Percentiles rank a stretch among this genome's conserved stretches.
These are phyloP conservation scores for Hericium coralloides DNA, from an alignment of 768 basidiomycete species.

Conservation along the genomic window DNA sequence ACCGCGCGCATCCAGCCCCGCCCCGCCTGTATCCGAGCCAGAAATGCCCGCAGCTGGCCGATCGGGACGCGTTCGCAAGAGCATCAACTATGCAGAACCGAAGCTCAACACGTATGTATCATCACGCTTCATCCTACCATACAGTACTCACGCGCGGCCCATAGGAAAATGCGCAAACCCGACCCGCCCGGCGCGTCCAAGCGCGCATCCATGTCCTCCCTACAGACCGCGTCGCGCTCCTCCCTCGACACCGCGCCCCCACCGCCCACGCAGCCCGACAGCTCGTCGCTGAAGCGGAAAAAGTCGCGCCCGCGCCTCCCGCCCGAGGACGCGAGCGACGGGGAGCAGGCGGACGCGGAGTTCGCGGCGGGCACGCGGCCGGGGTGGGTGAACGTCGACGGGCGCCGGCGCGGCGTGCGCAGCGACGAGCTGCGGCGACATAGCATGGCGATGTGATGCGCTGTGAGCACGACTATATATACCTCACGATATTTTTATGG, in stretches of 20 bases:
- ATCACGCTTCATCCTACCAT: too few relatives aligned
- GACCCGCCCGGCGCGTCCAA: conserved; percentile 36
- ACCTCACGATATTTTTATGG: too few relatives aligned
- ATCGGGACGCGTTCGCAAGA: conserved; percentile 60
- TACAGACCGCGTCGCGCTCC: conserved; percentile 1
- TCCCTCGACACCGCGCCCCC: conserved; percentile 7
- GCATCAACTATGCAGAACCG: conserved; percentile 81
- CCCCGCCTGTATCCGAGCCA: neutral
- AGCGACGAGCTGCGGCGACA: conserved; percentile 50
- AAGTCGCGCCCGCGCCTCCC: conserved; percentile 42
- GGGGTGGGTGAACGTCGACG: conserved; percentile 48
- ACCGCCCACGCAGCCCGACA: conserved; percentile 8
- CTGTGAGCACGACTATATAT: too few relatives aligned
- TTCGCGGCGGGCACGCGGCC: conserved; percentile 20
- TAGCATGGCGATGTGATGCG: conserved; percentile 47
- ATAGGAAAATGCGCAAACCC: conserved; percentile 88
- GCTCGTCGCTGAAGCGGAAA: conserved; percentile 34
- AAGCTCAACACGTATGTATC: conserved; percentile 75
- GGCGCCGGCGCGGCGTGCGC: conserved; percentile 38
- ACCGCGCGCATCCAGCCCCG: conserved; percentile 17
- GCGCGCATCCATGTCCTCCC: conserved; percentile 21
- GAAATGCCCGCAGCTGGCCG: conserved; percentile 22
- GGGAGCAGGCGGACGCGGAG: conserved; percentile 65
- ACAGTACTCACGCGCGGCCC: neutral
- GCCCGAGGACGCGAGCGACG: conserved; percentile 45